Evolutionary conservation across 805 yeast genomes (phyloP).

Genomic region (Cyberlindnera subsufficiens): DNA sequence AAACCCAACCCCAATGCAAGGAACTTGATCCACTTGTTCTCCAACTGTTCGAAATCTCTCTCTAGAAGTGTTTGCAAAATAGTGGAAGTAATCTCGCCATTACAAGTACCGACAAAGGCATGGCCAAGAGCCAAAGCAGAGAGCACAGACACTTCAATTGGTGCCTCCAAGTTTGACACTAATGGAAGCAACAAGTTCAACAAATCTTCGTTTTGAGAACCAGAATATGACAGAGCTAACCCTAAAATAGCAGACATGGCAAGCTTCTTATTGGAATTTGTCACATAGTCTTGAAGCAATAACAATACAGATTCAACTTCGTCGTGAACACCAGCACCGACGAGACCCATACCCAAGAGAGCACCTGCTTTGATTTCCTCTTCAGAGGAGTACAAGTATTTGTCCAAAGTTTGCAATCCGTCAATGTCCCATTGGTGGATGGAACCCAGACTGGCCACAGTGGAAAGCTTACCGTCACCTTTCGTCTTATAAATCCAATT

Average conservation of each 20-base stretch:
- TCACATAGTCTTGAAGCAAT: conserved; percentile 75
- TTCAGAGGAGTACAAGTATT: conserved; percentile 79
- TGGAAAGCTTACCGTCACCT: conserved; percentile 84
- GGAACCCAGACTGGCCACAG: conserved; percentile 89
- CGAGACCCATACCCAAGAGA: conserved; percentile 87
- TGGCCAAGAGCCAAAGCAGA: conserved; percentile 93
- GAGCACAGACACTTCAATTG: conserved; percentile 75
- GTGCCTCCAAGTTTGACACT: conserved; percentile 66
- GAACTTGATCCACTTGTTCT: conserved; percentile 83
- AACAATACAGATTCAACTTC: conserved; percentile 92
- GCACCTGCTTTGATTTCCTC: conserved; percentile 95
- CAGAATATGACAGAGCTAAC: conserved; percentile 91
- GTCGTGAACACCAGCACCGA: conserved; percentile 89
- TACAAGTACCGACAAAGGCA: conserved; percentile 90
- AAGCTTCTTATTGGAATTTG: conserved; percentile 54
- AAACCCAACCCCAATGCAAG: conserved; percentile 90
- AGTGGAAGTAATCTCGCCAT: conserved; percentile 91
- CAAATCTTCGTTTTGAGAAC: conserved; percentile 83
- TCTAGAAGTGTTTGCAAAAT: conserved; percentile 87
- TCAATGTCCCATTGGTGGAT: conserved; percentile 90
- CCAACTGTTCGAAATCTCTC: conserved; percentile 69
- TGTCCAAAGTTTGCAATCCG: conserved; percentile 86
- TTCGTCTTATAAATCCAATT: conserved; percentile 90
- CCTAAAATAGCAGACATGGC: conserved; percentile 85
- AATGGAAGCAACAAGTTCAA: conserved; percentile 73